A percentile compares a stretch with the other conserved stretches of the same genome.
These are phyloP conservation scores for Kwoniella dejecticola DNA, from an alignment of 768 basidiomycete genomes.

Conservation along the genomic window DNA sequence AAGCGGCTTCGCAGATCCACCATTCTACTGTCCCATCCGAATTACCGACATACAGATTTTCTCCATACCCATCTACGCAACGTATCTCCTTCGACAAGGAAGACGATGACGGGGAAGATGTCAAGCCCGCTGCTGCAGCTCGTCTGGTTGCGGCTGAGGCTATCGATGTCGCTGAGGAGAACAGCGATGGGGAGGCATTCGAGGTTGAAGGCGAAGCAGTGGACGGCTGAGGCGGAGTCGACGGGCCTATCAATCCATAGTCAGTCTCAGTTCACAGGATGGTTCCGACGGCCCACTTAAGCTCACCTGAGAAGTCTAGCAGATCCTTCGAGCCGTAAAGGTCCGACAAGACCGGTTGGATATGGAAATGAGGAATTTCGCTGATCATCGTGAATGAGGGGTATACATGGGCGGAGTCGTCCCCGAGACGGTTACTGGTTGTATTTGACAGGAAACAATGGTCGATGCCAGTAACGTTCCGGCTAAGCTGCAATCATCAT, in stretches of 20 bases:
- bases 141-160: constrained; percentile 44
- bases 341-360: constrained; percentile 37
- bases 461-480: no score
- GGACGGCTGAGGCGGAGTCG: constrained; percentile 23
- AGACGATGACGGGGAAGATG: background rate
- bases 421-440: no score
- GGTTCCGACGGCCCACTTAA: no score
- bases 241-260: constrained; percentile 13
- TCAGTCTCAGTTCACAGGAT: constrained; percentile 14
- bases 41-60: constrained; percentile 84
- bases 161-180: constrained; percentile 45
- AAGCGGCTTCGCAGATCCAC: constrained; percentile 65
- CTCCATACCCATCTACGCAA: constrained; percentile 50
- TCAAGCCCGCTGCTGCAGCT: constrained; percentile 37
- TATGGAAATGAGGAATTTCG: constrained; percentile 35
- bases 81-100: constrained; percentile 25
- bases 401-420: no score
- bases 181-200: constrained; percentile 30
- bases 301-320: constrained; percentile 46
- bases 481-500: no score
- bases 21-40: constrained; percentile 81
- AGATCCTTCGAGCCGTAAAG: constrained; percentile 42
- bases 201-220: constrained; percentile 6
- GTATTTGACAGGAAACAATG: no score
- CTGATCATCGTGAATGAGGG: constrained; percentile 3